A percentile compares a stretch with the other conserved stretches of the same genome.
Evolutionary conservation across 345 rosid genomes (phyloP).

Genomic region (Linum usitatissimum): DNA sequence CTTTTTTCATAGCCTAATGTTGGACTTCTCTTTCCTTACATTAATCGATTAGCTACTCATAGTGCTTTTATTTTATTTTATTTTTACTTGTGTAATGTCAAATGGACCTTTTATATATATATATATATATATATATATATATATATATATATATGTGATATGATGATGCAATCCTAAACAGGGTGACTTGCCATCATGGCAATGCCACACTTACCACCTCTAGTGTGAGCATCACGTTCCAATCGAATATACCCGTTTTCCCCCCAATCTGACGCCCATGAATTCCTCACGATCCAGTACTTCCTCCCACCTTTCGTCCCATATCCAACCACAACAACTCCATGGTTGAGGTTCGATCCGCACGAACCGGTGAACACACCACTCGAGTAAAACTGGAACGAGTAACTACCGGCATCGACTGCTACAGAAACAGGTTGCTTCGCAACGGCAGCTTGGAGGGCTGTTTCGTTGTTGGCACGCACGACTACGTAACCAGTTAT

Average conservation of each 20-base stretch:
- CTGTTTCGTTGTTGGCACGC: slow-evolving; percentile 33
- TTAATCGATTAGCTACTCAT: too few relatives aligned
- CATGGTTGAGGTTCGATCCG: slow-evolving; percentile 55
- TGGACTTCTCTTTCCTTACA: too few relatives aligned
- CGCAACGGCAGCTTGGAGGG: slow-evolving; percentile 48
- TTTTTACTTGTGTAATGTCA: too few relatives aligned
- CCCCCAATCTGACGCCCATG: slow-evolving; percentile 88
- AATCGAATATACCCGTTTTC: slow-evolving; percentile 71
- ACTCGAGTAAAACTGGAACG: slow-evolving; percentile 52
- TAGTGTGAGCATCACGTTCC: slow-evolving; percentile 27
- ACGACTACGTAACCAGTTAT: slow-evolving; percentile 39
- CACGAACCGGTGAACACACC: slow-evolving; percentile 64
- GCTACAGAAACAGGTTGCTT: slow-evolving; percentile 78
- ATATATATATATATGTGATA: too few relatives aligned
- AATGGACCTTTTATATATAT: too few relatives aligned
- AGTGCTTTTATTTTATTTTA: too few relatives aligned
- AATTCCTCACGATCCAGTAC: slow-evolving; percentile 82
- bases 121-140: too few relatives aligned
- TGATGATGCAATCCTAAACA: slow-evolving; percentile 22
- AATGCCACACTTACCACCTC: slow-evolving; percentile 62
- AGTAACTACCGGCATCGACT: slow-evolving; percentile 53
- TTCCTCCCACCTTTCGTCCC: slow-evolving; percentile 36
- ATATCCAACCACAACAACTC: slow-evolving; percentile 70
- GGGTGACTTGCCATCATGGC: slow-evolving; percentile 73
- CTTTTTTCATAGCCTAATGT: too few relatives aligned